A percentile compares a stretch with the other conserved stretches of the same genome.
Conservation (phyloP, 129 eudicot species). For the Oenanthe sinensis region DNA sequence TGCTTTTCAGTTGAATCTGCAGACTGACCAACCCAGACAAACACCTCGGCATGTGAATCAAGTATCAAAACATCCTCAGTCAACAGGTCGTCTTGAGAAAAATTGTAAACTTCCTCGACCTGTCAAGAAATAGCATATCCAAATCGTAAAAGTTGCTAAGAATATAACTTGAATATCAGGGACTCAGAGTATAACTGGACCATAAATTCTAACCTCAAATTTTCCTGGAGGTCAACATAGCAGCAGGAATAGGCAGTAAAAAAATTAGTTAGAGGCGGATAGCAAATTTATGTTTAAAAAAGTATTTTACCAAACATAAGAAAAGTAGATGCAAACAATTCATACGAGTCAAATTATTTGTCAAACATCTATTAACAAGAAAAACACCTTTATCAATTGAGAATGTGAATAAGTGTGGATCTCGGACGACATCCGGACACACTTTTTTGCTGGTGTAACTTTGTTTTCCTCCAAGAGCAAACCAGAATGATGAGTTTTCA, state of each 20-base stretch:
- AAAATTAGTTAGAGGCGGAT: constrained; percentile 27
- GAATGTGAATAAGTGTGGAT: constrained; percentile 79
- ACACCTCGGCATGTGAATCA: constrained; percentile 89
- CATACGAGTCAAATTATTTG: background rate
- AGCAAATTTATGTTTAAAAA: background rate
- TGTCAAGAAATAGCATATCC: constrained; percentile 13
- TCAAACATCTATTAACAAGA: background rate
- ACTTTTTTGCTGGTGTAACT: constrained; percentile 76
- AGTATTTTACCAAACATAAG: background rate
- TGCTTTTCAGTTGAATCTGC: constrained; percentile 82
- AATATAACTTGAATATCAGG: background rate
- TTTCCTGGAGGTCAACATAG: constrained; percentile 52
- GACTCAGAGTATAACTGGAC: background rate
- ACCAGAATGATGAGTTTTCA: constrained; percentile 92
- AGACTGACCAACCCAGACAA: constrained; percentile 95
- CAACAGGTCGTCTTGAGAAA: constrained; percentile 90
- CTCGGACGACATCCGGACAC: constrained; percentile 57
- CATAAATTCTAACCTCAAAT: constrained; percentile 52
- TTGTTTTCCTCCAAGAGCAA: constrained; percentile 93
- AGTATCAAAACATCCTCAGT: constrained; percentile 87
- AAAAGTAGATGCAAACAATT: background rate
- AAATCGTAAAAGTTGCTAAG: background rate
- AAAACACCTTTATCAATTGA: constrained; percentile 55
- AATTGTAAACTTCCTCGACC: constrained; percentile 93
- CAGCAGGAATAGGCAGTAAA: constrained; percentile 24